A percentile compares a stretch with the other conserved stretches of the same genome.
phyloP scores from a whole-genome alignment of 257 asterid genomes.

The Solanum corneliomulleri region DNA sequence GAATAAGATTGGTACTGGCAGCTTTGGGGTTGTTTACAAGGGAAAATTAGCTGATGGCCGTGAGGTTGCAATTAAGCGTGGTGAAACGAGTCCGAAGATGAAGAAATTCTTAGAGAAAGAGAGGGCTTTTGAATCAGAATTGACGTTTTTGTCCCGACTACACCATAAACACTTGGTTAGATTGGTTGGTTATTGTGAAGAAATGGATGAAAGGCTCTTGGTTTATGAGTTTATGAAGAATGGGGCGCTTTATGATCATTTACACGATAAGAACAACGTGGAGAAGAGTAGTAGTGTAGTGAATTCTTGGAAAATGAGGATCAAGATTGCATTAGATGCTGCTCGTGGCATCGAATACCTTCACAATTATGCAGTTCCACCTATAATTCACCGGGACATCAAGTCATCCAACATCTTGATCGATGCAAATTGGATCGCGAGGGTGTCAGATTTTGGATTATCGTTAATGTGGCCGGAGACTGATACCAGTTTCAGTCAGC shows the following conservation, averaged over 20 bases:
- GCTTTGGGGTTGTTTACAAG: not conserved
- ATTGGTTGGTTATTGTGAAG: not conserved
- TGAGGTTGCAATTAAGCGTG: not conserved
- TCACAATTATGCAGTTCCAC: not conserved
- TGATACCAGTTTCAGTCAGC: not conserved
- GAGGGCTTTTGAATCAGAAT: not conserved
- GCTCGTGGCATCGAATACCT: not conserved
- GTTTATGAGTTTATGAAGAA: slow-evolving; percentile 1
- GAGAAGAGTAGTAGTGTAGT: not conserved
- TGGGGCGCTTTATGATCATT: slow-evolving; percentile 1
- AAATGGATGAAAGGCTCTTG: not conserved
- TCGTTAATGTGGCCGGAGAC: not conserved
- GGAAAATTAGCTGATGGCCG: not conserved
- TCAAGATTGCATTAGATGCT: not conserved
- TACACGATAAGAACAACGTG: not conserved
- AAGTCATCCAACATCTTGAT: slow-evolving; percentile 1
- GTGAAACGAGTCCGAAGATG: not conserved
- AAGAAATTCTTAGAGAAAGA: not conserved
- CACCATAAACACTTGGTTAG: not conserved
- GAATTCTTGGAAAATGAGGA: not conserved
- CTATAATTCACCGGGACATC: not conserved
- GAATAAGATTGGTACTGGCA: not conserved
- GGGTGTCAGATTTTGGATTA: not conserved
- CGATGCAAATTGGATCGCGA: not conserved
- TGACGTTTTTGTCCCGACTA: not conserved